Percentiles rank a stretch among this genome's conserved stretches.
Evolutionary conservation across 306 rosid species (phyloP).

Genomic region (Vigna nakashimae): DNA sequence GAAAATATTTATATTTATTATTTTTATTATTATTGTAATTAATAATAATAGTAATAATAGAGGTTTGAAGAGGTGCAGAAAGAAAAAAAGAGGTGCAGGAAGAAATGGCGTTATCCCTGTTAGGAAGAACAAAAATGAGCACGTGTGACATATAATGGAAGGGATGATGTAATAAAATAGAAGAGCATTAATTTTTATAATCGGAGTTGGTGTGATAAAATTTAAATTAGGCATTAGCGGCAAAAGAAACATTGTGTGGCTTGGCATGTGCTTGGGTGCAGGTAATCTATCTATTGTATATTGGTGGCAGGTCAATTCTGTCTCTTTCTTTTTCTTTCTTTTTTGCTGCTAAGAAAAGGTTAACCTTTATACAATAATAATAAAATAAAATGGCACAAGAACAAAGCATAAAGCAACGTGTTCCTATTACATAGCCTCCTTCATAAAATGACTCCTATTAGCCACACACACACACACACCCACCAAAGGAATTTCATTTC

Average conservation of each 20-base stretch:
- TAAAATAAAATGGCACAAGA: neutral
- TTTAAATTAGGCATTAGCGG: neutral
- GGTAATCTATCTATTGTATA: slow-evolving; percentile 43
- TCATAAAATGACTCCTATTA: neutral
- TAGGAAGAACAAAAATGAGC: neutral
- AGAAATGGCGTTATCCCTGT: no score
- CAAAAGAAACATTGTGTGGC: slow-evolving; percentile 38
- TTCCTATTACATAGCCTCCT: slow-evolving; percentile 8
- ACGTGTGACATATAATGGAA: neutral
- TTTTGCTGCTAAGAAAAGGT: slow-evolving; percentile 33
- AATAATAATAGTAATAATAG: no score
- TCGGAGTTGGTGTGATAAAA: slow-evolving; percentile 20
- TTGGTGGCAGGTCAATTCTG: slow-evolving; percentile 48
- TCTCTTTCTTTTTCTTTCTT: neutral
- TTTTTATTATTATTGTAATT: no score
- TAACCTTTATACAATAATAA: slow-evolving; percentile 11
- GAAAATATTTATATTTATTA: no score
- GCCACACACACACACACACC: no score
- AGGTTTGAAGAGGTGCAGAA: no score
- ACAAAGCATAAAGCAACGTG: slow-evolving; percentile 30
- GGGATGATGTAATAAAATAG: neutral
- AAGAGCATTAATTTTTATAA: neutral
- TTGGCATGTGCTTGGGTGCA: slow-evolving; percentile 26
- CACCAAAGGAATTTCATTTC: no score
- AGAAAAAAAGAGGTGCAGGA: no score